Evolutionary conservation across 345 rosid genomes (phyloP), one percentile per base, ranked within the genome.

Genomic region (Jatropha curcas): DNA sequence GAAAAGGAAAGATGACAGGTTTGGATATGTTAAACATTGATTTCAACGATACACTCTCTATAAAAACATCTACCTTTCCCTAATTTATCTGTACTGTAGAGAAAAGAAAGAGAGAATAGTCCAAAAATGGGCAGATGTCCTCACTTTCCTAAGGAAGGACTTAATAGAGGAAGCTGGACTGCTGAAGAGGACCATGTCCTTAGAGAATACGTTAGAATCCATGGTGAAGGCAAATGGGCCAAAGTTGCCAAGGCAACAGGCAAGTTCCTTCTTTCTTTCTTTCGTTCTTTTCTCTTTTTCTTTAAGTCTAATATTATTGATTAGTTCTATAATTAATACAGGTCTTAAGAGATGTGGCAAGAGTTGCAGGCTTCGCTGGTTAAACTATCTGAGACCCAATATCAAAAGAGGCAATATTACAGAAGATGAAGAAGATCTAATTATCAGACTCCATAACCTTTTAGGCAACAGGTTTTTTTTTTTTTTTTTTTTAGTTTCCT

Each of bases 361-460:
- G 81, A 84, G 87, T 67, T 84, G 87, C 72, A 76, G 87, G 34
- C 77, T 81, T 3, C 37, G 84, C 6, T 84, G 87, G 87, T 67
- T 81, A 50, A 84, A 84, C 61, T 81, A 84, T 22, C 69, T 80
- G 51, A 77, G 82, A 43, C 86, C 86, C 4, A 78, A 80, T 51
- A 80, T 83, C 74, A 83, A 80, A 68, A 76, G 87, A 52, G 87
- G 87, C 7, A 79, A 84, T 60, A 78, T 84, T 48, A 24, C 84
- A 7, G 51, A 56, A 2, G 81, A 81, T 20, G 87, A 84, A 74
- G 87, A 84, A 61, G 87, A 81, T 67, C 84, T 83, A 43, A 83
- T 82, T 45, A 59, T 77, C 67, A 67, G 86, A 37, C 86, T 71
- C 5, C 74, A 71, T 11, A 71, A 33, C 31, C 74, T 71, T 53